Evolutionary conservation across 495 filamentous ascomycete genomes (phyloP), one percentile per base, ranked within the genome.

Genomic region (Neurospora sp.): DNA sequence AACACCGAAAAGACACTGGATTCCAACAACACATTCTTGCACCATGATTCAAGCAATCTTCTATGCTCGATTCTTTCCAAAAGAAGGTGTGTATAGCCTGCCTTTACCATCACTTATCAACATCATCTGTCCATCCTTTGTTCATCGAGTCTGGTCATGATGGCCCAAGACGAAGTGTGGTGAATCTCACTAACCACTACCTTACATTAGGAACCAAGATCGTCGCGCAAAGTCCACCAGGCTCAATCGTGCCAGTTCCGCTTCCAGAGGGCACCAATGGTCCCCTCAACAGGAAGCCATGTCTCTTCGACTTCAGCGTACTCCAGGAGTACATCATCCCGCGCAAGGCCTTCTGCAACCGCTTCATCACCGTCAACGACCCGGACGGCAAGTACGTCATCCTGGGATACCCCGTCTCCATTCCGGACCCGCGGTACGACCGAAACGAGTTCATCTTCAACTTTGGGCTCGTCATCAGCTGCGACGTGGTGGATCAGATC

Each of bases 391-490:
- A 90, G 68, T 91, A 93, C 80, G 91, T 91, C 69, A 89, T 98
- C 71, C 88, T 98, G 31, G 92, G 93, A 11, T 93, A 94, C 77
- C 96, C 96, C 1, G 91, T 98, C 42, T 94, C 92, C 80, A 93
- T 98, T 81, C 88, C 87, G 9, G 88, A 91, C 61, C 83, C 86
- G 37, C 86, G 86, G 61, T 95, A 99, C 79, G 87, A 91, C 71
- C 91, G 96, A 70, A 99, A 98, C 82, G 92, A 97, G 79, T 98
- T 96, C 83, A 96, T 97, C 78, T 99, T 98, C 88, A 98, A 98
- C 79, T 97, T 98, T 76, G 92, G 92, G 69, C 80, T 98, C 27
- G 93, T 99, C 18, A 84, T 99, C 48, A 83, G 85, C 48, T 75
- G 79, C 39, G 87, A 89, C n/a, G 88, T 90, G 68, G 91, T 91